phyloP scores from a whole-genome alignment of 2,329 filamentous ascomycete genomes.

The Lojkania enalia region DNA sequence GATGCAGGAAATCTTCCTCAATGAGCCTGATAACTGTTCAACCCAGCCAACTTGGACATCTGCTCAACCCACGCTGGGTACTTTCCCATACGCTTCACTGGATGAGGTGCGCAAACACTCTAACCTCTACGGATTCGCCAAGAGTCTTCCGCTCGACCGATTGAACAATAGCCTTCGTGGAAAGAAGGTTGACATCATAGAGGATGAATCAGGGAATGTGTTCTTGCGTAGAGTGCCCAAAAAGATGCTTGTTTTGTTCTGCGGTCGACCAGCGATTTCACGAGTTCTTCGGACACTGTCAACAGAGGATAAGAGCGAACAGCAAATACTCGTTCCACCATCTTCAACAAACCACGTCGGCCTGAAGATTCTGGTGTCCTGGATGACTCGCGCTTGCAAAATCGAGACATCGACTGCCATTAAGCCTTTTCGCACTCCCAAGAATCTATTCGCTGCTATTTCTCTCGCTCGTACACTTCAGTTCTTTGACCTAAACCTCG shows the following conservation, averaged over 20 bases:
- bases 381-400: conserved; percentile 30
- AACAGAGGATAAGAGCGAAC: not conserved
- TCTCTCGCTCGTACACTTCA: conserved; percentile 24
- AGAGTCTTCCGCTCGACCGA: not conserved
- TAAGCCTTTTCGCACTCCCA: conserved; percentile 19
- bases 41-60: not conserved
- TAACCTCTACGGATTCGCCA: not conserved
- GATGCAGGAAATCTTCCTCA: not conserved
- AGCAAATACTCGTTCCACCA: conserved; percentile 16
- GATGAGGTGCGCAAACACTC: too few species aligned
- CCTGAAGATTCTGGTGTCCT: conserved; percentile 21
- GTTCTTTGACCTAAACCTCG: conserved; percentile 21
- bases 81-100: too few species aligned
- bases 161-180: conserved; percentile 3
- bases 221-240: conserved; percentile 7
- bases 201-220: conserved; percentile 1
- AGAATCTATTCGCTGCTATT: conserved; percentile 24
- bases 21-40: not conserved
- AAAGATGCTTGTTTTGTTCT: conserved; percentile 13
- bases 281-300: conserved; percentile 1
- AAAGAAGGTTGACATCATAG: conserved; percentile 7
- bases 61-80: not conserved
- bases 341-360: conserved; percentile 15
- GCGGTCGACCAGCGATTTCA: conserved; percentile 4
- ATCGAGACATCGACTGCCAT: conserved; percentile 12